These are phyloP conservation scores for Claviceps capensis DNA, from an alignment of 2,329 filamentous ascomycete genomes.

Conservation along the genomic window DNA sequence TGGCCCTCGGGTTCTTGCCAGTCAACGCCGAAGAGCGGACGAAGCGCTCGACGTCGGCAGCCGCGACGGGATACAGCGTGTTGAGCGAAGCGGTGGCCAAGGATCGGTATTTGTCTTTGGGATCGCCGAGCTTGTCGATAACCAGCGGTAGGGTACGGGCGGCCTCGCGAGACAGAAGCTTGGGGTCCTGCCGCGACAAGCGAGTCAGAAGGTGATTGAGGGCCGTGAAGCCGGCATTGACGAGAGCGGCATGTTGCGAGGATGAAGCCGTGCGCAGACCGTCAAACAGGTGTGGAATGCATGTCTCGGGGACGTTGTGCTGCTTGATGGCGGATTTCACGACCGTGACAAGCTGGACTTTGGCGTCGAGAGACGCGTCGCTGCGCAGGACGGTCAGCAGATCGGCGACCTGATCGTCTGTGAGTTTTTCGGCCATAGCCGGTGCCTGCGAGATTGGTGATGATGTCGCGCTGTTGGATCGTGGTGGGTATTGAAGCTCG, in stretches of 20 bases:
- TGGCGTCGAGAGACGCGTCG: conserved; percentile 55
- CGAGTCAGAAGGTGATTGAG: conserved; percentile 80
- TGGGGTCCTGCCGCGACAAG: conserved; percentile 71
- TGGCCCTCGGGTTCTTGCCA: conserved; percentile 70
- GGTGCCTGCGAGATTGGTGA: conserved; percentile 2
- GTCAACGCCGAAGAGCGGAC: conserved; percentile 66
- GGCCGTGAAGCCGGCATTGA: conserved; percentile 74
- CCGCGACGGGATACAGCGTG: conserved; percentile 60
- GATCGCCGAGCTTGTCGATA: conserved; percentile 75
- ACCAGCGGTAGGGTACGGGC: conserved; percentile 60
- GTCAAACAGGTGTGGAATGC: conserved; percentile 65
- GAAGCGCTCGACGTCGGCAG: conserved; percentile 63
- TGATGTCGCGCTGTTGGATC: background rate
- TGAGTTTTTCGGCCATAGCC: conserved; percentile 42
- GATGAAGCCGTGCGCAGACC: conserved; percentile 61
- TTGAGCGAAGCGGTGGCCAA: conserved; percentile 62
- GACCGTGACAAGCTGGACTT: conserved; percentile 55
- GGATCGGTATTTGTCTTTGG: conserved; percentile 69
- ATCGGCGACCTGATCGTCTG: conserved; percentile 43
- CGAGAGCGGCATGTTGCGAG: conserved; percentile 64
- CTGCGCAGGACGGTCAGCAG: conserved; percentile 39
- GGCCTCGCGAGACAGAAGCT: conserved; percentile 55
- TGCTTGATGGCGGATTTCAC: conserved; percentile 88
- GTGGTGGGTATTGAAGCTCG: background rate
- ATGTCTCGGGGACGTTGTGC: conserved; percentile 68